Conservation (phyloP, 1,139 yeast species). For the Pichia sp. region DNA sequence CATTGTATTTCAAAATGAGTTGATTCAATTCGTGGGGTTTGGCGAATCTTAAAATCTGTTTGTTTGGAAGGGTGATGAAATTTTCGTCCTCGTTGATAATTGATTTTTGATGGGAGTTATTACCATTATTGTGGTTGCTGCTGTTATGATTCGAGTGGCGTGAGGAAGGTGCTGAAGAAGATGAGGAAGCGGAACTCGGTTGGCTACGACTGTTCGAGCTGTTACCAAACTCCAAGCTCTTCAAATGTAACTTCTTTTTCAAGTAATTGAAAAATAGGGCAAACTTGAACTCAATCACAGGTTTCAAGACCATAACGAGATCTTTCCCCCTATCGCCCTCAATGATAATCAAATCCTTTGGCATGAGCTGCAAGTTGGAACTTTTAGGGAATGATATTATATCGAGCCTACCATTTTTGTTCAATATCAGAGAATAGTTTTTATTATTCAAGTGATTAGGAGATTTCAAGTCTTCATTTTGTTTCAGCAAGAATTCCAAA, state of each 20-base stretch:
- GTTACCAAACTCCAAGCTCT: slow-evolving; percentile 60
- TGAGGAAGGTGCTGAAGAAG: slow-evolving; percentile 12
- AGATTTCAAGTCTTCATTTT: slow-evolving; percentile 32
- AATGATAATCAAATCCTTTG: slow-evolving; percentile 82
- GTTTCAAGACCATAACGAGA: slow-evolving; percentile 71
- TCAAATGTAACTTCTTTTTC: slow-evolving; percentile 72
- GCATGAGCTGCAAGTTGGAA: slow-evolving; percentile 55
- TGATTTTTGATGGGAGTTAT: slow-evolving; percentile 26
- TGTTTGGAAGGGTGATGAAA: slow-evolving; percentile 38
- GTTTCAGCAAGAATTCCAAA: slow-evolving; percentile 28
- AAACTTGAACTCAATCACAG: slow-evolving; percentile 64
- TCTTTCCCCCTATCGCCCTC: slow-evolving; percentile 97
- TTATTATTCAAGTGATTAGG: slow-evolving; percentile 27
- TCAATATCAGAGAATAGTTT: slow-evolving; percentile 41
- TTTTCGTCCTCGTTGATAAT: slow-evolving; percentile 35
- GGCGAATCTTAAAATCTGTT: slow-evolving; percentile 72
- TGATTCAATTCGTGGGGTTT: slow-evolving; percentile 60
- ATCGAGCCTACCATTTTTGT: slow-evolving; percentile 57
- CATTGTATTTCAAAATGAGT: slow-evolving; percentile 57
- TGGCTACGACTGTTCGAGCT: slow-evolving; percentile 35
- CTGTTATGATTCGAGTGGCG: slow-evolving; percentile 14
- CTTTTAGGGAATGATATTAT: slow-evolving; percentile 36
- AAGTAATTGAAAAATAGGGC: slow-evolving; percentile 78
- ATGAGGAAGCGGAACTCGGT: slow-evolving; percentile 19
- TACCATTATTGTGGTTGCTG: slow-evolving; percentile 19